Base-by-base conservation (phyloP, 164 flowering plant genomes). In the Houttuynia cordata region DNA sequence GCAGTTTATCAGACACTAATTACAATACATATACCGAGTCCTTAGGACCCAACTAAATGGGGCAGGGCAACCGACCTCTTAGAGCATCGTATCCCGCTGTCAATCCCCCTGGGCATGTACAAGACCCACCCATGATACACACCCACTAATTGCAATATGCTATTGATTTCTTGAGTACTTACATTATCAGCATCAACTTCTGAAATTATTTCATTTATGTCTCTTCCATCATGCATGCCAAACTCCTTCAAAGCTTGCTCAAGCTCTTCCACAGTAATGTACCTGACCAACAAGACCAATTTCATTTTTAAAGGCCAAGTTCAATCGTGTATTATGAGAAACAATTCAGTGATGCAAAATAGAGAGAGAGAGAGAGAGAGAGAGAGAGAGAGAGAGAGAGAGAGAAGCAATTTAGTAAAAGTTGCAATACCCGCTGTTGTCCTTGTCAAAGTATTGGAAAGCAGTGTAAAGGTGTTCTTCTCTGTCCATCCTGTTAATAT, bases 401-500 rank as follows among this genome's bases (percentile, higher is more conserved):
- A n/a, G n/a, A n/a, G n/a, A n/a, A n/a, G n/a, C n/a, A n/a, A n/a
- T n/a, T n/a, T n/a, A n/a, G n/a, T n/a, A n/a, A n/a, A n/a, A n/a
- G n/a, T n/a, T 57, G 30, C 41, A 65, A 10, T 79, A 88, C 94
- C 97, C 97, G 74, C 97, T 93, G 54, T 87, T 79, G 62, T 93
- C 97, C 70, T 89, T 89, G 61, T 92, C 98, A 41, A 92, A 89
- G 63, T 87, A 85, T 51, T 85, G 91, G 78, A 92, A 92, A 8
- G 98, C 96, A n/a, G 91, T 80, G 70, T 85, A 92, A 8, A 89
- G 84, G 77, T 93, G 98, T 22, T 92, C 96, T 72, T 93, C 98
- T 77, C 81, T 86, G 65, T 93, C 96, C 87, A 83, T 84, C 70
- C 81, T 71, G 78, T 93, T 87, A 78, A 85, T 34, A 55, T 89